Percentiles rank a stretch among this genome's conserved stretches.
Conservation (phyloP, 352 stramenopile species). For the Phytophthora meadii region DNA sequence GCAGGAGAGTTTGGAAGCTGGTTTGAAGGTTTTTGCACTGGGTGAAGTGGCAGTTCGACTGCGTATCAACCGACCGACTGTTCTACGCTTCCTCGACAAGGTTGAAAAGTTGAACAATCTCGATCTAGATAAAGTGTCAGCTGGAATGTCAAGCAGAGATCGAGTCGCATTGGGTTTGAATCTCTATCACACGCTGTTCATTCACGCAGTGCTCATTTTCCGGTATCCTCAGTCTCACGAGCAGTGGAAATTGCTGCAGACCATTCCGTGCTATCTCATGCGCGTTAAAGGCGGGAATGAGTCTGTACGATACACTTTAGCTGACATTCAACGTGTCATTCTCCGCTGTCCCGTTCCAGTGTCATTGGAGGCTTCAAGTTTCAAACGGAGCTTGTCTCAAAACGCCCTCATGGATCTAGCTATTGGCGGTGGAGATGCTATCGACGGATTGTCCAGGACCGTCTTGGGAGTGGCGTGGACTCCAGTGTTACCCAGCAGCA, state of each 20-base stretch:
- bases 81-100: slow-evolving; percentile 57
- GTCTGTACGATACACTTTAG: slow-evolving; percentile 64
- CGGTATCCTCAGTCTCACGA: slow-evolving; percentile 59
- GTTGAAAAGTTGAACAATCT: slow-evolving; percentile 60
- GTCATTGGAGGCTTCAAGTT: slow-evolving; percentile 29
- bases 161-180: slow-evolving; percentile 88
- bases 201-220: slow-evolving; percentile 70
- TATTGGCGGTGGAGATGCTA: slow-evolving; percentile 31
- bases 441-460: slow-evolving; percentile 29
- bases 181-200: slow-evolving; percentile 89
- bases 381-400: slow-evolving; percentile 27
- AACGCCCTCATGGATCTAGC: slow-evolving; percentile 43
- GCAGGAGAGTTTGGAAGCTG: slow-evolving; percentile 31
- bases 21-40: slow-evolving; percentile 42
- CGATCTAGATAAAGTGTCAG: slow-evolving; percentile 31
- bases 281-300: slow-evolving; percentile 1
- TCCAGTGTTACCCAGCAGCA: slow-evolving; percentile 46
- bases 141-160: slow-evolving; percentile 31
- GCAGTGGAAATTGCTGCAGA: slow-evolving; percentile 83
- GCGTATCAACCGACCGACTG: slow-evolving; percentile 22
- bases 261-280: slow-evolving; percentile 56
- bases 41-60: slow-evolving; percentile 19
- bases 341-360: slow-evolving; percentile 62
- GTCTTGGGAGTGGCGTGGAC: slow-evolving; percentile 29
- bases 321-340: slow-evolving; percentile 89